Percentiles rank a stretch among this genome's conserved stretches.
Conservation (phyloP, 2,329 filamentous ascomycete species). For the Penicillium sp. region DNA sequence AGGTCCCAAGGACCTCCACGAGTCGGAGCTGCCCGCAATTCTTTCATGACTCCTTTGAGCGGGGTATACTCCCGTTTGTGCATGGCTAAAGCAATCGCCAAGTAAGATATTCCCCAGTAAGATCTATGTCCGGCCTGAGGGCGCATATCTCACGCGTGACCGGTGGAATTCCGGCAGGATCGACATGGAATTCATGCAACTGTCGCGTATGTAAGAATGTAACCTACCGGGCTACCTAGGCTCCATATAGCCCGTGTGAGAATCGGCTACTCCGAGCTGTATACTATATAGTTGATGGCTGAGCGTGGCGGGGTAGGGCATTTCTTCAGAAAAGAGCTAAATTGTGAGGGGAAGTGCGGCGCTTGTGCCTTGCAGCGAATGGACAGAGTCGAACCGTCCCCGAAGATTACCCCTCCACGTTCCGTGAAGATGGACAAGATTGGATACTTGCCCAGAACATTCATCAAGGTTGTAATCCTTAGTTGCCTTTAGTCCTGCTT, state of each 20-base stretch:
- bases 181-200: slow-evolving; percentile 11
- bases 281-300: not conserved
- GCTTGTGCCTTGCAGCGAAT: not conserved
- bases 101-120: slow-evolving; percentile 5
- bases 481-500: not conserved
- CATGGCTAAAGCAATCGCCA: not conserved
- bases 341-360: not conserved
- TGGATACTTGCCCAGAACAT: not conserved
- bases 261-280: not conserved
- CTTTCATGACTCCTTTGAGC: not conserved
- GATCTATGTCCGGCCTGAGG: slow-evolving; percentile 3
- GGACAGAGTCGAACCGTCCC: not conserved
- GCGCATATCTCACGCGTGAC: slow-evolving; percentile 6
- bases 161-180: slow-evolving; percentile 19
- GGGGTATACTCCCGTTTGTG: slow-evolving; percentile 1
- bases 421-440: not conserved
- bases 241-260: no score
- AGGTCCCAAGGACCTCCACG: not conserved
- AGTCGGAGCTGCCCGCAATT: no score
- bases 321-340: not conserved
- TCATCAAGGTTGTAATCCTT: not conserved
- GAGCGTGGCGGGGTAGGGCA: not conserved
- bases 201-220: not conserved
- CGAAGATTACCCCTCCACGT: not conserved
- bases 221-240: no score